These are phyloP conservation scores for Beauveria scarabaeidicola DNA, from an alignment of 2,329 filamentous ascomycete species.

Conservation along the genomic window DNA sequence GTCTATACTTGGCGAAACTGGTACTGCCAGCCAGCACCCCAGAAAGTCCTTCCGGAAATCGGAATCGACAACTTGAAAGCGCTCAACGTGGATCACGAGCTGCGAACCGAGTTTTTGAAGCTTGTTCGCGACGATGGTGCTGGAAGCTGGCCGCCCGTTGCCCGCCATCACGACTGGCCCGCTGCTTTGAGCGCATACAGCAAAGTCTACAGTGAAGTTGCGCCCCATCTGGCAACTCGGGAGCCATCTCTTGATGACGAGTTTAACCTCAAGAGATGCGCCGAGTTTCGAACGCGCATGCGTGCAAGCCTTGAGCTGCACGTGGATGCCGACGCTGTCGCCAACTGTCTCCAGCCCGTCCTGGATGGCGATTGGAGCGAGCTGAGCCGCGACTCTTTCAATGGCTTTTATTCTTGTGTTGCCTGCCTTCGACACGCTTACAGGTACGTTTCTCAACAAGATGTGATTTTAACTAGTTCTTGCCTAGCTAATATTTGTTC, in stretches of 20 bases:
- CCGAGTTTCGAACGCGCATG: background rate
- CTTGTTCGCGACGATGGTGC: background rate
- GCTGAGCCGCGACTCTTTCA: constrained; percentile 1
- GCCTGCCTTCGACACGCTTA: background rate
- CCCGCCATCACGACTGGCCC: background rate
- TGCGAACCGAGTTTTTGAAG: background rate
- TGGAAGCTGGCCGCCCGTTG: background rate
- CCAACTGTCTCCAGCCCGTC: background rate
- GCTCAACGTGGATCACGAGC: background rate
- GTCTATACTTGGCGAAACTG: background rate
- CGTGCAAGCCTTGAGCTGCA: background rate
- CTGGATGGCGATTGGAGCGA: background rate
- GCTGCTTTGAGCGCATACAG: background rate
- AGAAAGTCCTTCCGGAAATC: background rate
- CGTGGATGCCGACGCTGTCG: background rate
- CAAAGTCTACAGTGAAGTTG: background rate
- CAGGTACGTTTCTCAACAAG: background rate
- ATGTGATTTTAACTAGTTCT: no score
- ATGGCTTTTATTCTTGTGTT: constrained; percentile 2
- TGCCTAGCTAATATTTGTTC: background rate
- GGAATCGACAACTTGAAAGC: background rate
- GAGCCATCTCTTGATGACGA: constrained; percentile 1
- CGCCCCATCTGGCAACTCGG: background rate
- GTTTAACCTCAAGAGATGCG: background rate
- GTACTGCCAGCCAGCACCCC: background rate